Conservation (phyloP, 345 rosid species). For the Geranium rotundifolium region DNA sequence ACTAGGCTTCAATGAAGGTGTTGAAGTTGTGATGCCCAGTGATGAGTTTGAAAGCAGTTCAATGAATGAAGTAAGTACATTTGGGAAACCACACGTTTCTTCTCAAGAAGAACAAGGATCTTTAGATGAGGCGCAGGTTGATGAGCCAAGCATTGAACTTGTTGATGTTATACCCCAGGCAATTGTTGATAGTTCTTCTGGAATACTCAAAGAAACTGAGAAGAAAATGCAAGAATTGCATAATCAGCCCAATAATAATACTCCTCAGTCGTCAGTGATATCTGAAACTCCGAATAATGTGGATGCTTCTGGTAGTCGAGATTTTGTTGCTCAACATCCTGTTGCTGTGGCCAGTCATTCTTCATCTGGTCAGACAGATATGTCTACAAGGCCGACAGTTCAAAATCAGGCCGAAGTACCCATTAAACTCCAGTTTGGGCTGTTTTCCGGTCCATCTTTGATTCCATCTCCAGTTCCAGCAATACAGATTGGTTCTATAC, state of each 20-base stretch:
- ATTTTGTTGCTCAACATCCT: slow-evolving; percentile 20
- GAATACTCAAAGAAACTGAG: slow-evolving; percentile 43
- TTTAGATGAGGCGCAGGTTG: slow-evolving; percentile 22
- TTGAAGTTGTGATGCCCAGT: slow-evolving; percentile 69
- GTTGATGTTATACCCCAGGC: slow-evolving; percentile 29
- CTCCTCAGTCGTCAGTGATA: slow-evolving; percentile 22
- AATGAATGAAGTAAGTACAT: slow-evolving; percentile 31
- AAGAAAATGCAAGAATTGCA: slow-evolving; percentile 37
- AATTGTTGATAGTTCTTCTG: slow-evolving; percentile 29
- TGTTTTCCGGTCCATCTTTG: slow-evolving; percentile 86
- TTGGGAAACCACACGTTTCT: slow-evolving; percentile 30
- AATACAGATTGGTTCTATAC: slow-evolving; percentile 98
- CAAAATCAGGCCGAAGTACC: slow-evolving; percentile 51
- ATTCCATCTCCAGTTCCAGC: slow-evolving; percentile 93
- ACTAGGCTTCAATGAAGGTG: slow-evolving; percentile 79
- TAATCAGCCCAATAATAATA: slow-evolving; percentile 27
- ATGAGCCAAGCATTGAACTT: slow-evolving; percentile 28
- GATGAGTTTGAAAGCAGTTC: slow-evolving; percentile 64
- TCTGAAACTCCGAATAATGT: slow-evolving; percentile 25
- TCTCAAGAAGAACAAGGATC: slow-evolving; percentile 33
- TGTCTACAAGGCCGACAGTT: slow-evolving; percentile 26
- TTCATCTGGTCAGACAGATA: slow-evolving; percentile 31
- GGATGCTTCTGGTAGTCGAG: slow-evolving; percentile 30
- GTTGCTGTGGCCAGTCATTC: slow-evolving; percentile 22
- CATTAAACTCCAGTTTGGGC: slow-evolving; percentile 81